A percentile compares a stretch with the other conserved stretches of the same genome.
These are phyloP conservation scores for Kwoniella shivajii DNA, from an alignment of 1,284 basidiomycete genomes.

Conservation along the genomic window DNA sequence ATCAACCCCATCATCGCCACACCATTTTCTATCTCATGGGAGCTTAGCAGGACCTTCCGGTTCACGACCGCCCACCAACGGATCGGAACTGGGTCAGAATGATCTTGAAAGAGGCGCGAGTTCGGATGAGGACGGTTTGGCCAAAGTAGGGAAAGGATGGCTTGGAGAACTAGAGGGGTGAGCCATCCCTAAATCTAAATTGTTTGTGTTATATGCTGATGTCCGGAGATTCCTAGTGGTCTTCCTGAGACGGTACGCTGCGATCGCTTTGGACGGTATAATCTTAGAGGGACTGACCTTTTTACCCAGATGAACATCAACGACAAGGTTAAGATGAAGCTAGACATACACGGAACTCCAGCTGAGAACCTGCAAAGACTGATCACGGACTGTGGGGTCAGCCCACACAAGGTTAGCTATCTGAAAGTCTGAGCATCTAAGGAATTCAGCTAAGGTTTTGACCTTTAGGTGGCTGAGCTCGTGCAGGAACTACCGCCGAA, in stretches of 20 bases:
- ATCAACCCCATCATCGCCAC: conserved; percentile 33
- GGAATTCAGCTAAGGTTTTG: neutral
- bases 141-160: conserved; percentile 43
- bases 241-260: conserved; percentile 22
- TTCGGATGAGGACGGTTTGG: conserved; percentile 39
- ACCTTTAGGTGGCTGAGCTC: conserved; percentile 68
- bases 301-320: conserved; percentile 43
- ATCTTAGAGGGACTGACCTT: neutral
- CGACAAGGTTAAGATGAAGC: conserved; percentile 49
- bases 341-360: conserved; percentile 52
- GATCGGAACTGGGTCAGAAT: neutral
- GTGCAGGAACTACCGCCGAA: conserved; percentile 81
- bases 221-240: conserved; percentile 7
- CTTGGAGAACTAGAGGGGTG: conserved; percentile 49
- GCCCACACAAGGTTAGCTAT: conserved; percentile 66
- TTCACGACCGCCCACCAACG: neutral
- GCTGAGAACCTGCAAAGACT: conserved; percentile 62
- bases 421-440: neutral
- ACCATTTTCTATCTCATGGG: conserved; percentile 15
- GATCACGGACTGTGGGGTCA: conserved; percentile 85
- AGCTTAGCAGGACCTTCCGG: conserved; percentile 10
- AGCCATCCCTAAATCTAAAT: conserved; percentile 5
- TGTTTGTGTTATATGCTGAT: too few relatives aligned
- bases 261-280: neutral
- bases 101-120: conserved; percentile 25